Evolutionary conservation across 345 rosid genomes (phyloP).

Genomic region (Populus tremula): DNA sequence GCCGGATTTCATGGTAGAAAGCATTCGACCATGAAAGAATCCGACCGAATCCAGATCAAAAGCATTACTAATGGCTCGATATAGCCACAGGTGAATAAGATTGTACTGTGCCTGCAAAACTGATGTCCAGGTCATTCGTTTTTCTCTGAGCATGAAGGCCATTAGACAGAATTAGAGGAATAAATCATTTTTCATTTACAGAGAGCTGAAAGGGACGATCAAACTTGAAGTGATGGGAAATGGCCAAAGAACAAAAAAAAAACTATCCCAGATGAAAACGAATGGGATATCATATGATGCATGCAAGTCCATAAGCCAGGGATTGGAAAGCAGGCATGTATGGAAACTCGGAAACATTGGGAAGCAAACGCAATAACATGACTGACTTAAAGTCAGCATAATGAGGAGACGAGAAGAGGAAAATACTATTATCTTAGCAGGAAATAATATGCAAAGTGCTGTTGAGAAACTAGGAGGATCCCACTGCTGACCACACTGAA

Average conservation of each 20-base stretch:
- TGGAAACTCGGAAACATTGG: not conserved
- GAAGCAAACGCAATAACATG: not conserved
- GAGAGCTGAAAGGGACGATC: not conserved
- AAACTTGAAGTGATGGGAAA: not conserved
- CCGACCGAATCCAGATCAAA: not conserved
- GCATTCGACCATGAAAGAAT: not conserved
- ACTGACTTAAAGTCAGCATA: not conserved
- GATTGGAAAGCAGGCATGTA: too few relatives aligned
- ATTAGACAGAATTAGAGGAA: not conserved
- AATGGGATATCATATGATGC: not conserved
- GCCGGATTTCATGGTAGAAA: not conserved
- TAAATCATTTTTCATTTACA: not conserved
- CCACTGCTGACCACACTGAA: not conserved
- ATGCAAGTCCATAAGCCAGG: not conserved
- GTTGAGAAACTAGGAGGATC: not conserved
- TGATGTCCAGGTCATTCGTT: not conserved
- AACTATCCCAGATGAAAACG: not conserved
- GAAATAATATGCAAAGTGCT: not conserved
- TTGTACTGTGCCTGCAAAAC: not conserved
- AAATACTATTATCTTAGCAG: not conserved
- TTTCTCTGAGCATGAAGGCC: not conserved
- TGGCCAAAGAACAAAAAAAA: not conserved
- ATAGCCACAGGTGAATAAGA: not conserved
- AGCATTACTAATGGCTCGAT: not conserved
- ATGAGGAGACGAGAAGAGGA: not conserved